These are phyloP conservation scores for Tulasnella sp. DNA, from an alignment of 768 basidiomycete species.

Conservation along the genomic window DNA sequence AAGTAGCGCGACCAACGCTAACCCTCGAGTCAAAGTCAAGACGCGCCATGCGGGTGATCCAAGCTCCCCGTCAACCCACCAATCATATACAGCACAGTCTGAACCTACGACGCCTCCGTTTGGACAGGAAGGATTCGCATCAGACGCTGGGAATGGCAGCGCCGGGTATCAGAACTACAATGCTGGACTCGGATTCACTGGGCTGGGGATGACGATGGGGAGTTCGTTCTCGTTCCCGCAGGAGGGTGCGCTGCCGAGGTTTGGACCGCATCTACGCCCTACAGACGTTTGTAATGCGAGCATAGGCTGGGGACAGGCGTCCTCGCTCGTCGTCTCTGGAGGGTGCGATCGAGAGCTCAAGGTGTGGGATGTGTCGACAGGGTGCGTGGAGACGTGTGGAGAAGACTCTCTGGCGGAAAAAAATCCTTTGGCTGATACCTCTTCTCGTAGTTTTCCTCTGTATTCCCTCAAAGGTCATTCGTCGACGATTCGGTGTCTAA, in stretches of 20 bases:
- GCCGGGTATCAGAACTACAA: background rate
- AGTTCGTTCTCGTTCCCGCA: conserved; percentile 3
- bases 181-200: background rate
- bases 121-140: background rate
- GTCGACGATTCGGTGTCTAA: conserved; percentile 84
- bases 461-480: conserved; percentile 75
- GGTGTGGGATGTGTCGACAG: conserved; percentile 83
- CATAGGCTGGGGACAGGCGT: conserved; percentile 82
- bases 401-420: background rate
- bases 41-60: background rate
- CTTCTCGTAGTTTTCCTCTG: conserved; percentile 60
- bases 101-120: too few species aligned
- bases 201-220: too few species aligned
- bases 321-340: conserved; percentile 74
- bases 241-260: conserved; percentile 13
- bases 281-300: conserved; percentile 54
- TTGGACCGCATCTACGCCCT: conserved; percentile 18
- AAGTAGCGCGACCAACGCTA: background rate
- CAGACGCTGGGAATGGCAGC: background rate
- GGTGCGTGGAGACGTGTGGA: conserved; percentile 37
- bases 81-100: too few species aligned
- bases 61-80: background rate
- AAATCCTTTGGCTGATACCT: background rate
- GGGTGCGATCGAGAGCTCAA: conserved; percentile 87
- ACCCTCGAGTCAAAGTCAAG: background rate